These are phyloP conservation scores for Pythium dissotocum DNA, from an alignment of 352 stramenopile species.

Conservation along the genomic window DNA sequence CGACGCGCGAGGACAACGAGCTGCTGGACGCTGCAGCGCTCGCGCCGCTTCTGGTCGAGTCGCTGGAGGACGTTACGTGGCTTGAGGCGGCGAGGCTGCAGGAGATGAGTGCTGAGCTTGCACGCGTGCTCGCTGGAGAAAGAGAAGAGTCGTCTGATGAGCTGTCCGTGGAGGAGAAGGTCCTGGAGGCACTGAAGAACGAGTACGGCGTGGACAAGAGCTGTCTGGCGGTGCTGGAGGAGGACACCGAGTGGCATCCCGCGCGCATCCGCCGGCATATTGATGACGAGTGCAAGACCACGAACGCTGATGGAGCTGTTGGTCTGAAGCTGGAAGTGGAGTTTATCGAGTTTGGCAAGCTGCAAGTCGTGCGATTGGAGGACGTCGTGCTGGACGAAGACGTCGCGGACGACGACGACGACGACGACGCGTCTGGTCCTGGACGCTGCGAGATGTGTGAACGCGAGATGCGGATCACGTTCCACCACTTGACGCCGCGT, in stretches of 20 bases:
- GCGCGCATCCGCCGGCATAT: slow-evolving; percentile 56
- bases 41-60: slow-evolving; percentile 34
- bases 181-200: slow-evolving; percentile 26
- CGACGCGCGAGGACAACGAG: slow-evolving; percentile 39
- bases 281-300: slow-evolving; percentile 5
- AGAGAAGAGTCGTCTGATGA: slow-evolving; percentile 6
- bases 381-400: slow-evolving; percentile 77
- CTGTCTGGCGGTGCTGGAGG: slow-evolving; percentile 64
- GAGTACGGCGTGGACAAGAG: slow-evolving; percentile 62
- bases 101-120: slow-evolving; percentile 13
- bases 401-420: slow-evolving; percentile 50
- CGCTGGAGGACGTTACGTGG: slow-evolving; percentile 46
- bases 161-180: slow-evolving; percentile 18
- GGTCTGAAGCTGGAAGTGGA: slow-evolving; percentile 57
- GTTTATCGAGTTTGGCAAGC: slow-evolving; percentile 83
- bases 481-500: slow-evolving; percentile 93
- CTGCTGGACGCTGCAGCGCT: slow-evolving; percentile 26
- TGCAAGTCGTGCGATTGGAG: slow-evolving; percentile 49
- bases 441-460: slow-evolving; percentile 89
- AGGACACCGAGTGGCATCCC: slow-evolving; percentile 76
- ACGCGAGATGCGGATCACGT: slow-evolving; percentile 89
- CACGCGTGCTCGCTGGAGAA: slow-evolving; percentile 13
- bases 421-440: slow-evolving; percentile 31
- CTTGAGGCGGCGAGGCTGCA: slow-evolving; percentile 27
- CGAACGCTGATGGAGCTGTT: neutral